phyloP scores from a whole-genome alignment of 1,284 basidiomycete genomes.

The Bjerkandera adusta region DNA sequence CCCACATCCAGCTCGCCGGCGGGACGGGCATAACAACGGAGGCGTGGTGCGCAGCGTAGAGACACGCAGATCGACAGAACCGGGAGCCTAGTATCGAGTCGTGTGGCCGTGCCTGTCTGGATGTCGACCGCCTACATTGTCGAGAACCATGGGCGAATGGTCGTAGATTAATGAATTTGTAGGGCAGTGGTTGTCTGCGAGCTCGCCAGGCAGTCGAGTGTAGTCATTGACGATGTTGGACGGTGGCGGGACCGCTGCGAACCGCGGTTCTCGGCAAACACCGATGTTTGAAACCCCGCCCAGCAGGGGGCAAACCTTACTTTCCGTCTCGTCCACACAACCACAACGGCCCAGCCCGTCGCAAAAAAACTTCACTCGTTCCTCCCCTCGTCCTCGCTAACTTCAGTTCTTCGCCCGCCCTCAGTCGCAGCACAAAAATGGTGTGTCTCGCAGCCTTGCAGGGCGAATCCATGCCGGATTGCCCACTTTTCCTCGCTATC shows the following conservation, averaged over 20 bases:
- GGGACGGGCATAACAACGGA: no score
- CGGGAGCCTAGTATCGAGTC: no score
- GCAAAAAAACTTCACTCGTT: conserved; percentile 25
- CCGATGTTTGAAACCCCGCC: conserved; percentile 23
- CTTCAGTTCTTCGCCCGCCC: conserved; percentile 18
- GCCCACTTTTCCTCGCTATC: background rate
- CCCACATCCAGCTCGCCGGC: no score
- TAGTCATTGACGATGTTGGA: background rate
- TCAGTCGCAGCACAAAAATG: conserved; percentile 26
- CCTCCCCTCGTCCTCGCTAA: conserved; percentile 21
- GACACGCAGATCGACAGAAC: no score
- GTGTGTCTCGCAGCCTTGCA: conserved; percentile 17
- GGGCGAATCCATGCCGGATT: conserved; percentile 16
- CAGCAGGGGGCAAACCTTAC: conserved; percentile 29
- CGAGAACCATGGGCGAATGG: no score
- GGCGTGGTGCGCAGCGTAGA: no score
- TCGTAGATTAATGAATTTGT: no score
- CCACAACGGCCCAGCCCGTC: conserved; percentile 28
- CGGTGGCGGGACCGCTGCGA: no score
- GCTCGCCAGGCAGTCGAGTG: no score
- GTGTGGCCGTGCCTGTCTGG: no score
- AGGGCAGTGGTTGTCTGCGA: no score
- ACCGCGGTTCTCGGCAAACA: conserved; percentile 2
- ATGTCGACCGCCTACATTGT: no score
- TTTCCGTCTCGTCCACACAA: conserved; percentile 21